Conservation (phyloP, 202 grass and related monocot species). For the Setaria viridis region DNA sequence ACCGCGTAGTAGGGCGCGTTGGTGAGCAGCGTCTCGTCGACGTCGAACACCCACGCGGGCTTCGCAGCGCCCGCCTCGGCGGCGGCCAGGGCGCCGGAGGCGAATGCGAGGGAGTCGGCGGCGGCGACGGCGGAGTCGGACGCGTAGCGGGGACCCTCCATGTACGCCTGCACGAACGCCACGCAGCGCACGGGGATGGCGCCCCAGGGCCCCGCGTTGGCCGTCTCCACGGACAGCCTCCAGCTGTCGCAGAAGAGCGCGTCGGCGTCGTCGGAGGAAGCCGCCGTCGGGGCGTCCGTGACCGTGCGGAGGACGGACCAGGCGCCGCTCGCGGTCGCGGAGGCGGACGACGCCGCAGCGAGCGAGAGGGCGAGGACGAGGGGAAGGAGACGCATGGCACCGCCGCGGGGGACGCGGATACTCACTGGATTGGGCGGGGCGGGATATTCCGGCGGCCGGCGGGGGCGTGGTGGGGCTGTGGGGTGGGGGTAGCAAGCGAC, state of each 20-base stretch:
- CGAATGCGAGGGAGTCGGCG: constrained; percentile 70
- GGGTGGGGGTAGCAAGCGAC: too few species aligned
- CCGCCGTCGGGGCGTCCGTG: constrained; percentile 23
- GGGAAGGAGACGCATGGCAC: constrained; percentile 23
- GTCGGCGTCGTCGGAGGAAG: constrained; percentile 25
- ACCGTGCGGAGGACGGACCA: constrained; percentile 52
- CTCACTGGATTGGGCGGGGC: too few species aligned
- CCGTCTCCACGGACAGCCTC: constrained; percentile 84
- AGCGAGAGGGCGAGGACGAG: constrained; percentile 45
- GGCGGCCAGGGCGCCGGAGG: constrained; percentile 32
- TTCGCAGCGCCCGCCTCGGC: constrained; percentile 46
- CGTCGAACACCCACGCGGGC: constrained; percentile 84
- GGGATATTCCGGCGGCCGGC: not conserved
- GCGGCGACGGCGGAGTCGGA: constrained; percentile 68
- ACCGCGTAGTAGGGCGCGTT: constrained; percentile 76
- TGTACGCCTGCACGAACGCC: constrained; percentile 57
- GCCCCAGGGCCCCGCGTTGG: constrained; percentile 66
- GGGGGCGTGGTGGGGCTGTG: not conserved
- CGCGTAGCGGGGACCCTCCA: constrained; percentile 68
- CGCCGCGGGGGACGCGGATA: not conserved
- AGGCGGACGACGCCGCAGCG: constrained; percentile 17
- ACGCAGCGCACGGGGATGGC: constrained; percentile 55
- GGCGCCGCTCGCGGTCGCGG: not conserved
- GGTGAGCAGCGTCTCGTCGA: constrained; percentile 86
- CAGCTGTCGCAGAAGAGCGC: constrained; percentile 81